A percentile compares a stretch with the other conserved stretches of the same genome.
phyloP scores from a whole-genome alignment of 2,329 filamentous ascomycete species.

The Monilinia fructicola region DNA sequence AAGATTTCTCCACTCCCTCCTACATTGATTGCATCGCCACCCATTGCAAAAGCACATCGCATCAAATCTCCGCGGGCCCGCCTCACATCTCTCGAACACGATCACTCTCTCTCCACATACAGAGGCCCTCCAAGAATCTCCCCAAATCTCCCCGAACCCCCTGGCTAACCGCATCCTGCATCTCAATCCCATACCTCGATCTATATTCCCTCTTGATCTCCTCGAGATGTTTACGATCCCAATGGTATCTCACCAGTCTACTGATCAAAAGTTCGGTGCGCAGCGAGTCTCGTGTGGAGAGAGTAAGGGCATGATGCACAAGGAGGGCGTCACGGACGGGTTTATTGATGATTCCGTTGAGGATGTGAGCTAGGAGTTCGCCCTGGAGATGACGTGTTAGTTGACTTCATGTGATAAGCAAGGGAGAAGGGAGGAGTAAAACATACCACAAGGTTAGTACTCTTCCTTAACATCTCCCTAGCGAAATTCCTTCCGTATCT shows the following conservation, averaged over 20 bases:
- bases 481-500: conserved; percentile 80
- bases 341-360: conserved; percentile 95
- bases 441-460: conserved; percentile 87
- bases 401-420: not conserved
- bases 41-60: not conserved
- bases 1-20: not conserved
- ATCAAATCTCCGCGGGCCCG: too few species aligned
- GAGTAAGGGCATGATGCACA: conserved; percentile 82
- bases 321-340: conserved; percentile 90
- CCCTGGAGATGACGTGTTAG: conserved; percentile 55
- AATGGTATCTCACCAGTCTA: conserved; percentile 84
- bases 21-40: too few species aligned
- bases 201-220: conserved; percentile 77
- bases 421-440: conserved; percentile 18
- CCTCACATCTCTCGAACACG: conserved; percentile 52
- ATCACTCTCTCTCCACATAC: conserved; percentile 60
- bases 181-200: conserved; percentile 69
- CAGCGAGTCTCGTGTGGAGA: conserved; percentile 63
- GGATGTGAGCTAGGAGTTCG: conserved; percentile 88
- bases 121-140: conserved; percentile 70
- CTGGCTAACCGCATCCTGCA: conserved; percentile 77
- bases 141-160: conserved; percentile 76
- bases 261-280: conserved; percentile 86
- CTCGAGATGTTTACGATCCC: conserved; percentile 81
- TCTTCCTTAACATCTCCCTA: conserved; percentile 81